phyloP scores from a whole-genome alignment of 257 asterid genomes.

The Cinchona pubescens region DNA sequence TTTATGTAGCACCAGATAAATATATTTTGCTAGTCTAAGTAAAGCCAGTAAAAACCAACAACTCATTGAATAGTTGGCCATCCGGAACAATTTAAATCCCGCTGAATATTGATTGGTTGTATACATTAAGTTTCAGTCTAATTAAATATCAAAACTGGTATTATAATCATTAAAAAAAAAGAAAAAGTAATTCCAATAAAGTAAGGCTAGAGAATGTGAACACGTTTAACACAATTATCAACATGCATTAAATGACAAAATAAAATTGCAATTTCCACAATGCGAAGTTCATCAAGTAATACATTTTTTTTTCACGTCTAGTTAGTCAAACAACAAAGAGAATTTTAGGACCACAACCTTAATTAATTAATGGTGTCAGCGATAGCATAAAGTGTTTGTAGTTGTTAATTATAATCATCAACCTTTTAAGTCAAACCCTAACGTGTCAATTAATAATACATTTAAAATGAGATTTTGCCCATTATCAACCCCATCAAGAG shows the following conservation, averaged over 20 bases:
- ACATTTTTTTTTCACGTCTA: neutral
- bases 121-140: no score
- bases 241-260: neutral
- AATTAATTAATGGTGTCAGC: conserved; percentile 1
- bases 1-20: neutral
- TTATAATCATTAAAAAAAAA: no score
- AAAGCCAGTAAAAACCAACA: no score
- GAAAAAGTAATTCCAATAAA: no score
- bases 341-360: neutral
- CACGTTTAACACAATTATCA: neutral
- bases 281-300: neutral
- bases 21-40: neutral
- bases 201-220: neutral
- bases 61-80: no score
- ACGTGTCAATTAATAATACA: conserved; percentile 9
- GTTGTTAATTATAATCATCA: neutral
- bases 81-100: no score
- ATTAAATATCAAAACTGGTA: no score
- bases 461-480: conserved; percentile 21
- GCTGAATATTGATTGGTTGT: no score
- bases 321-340: conserved; percentile 8
- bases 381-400: neutral
- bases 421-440: conserved; percentile 2
- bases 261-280: neutral
- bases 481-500: neutral